phyloP scores from a whole-genome alignment of 2,329 filamentous ascomycete species.

The Botryotinia globosa region DNA sequence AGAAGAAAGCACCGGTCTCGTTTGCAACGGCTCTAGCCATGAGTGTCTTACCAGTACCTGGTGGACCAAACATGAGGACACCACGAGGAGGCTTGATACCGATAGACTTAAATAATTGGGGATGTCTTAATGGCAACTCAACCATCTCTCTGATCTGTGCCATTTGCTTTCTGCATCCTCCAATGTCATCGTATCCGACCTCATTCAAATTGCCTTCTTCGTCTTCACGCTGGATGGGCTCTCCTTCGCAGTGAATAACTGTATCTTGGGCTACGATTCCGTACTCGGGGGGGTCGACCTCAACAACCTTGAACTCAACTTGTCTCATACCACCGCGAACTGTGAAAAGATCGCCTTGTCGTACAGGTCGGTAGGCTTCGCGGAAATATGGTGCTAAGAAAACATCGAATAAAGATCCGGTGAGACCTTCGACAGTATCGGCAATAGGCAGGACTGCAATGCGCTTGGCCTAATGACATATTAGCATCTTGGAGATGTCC shows the following conservation, averaged over 20 bases:
- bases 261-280: conserved; percentile 99
- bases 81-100: conserved; percentile 99
- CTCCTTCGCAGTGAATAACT: conserved; percentile 97
- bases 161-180: conserved; percentile 99
- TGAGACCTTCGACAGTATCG: conserved; percentile 96
- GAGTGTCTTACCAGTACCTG: conserved; percentile 98
- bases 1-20: conserved; percentile 98
- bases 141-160: conserved; percentile 98
- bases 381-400: conserved; percentile 99
- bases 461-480: conserved; percentile 75
- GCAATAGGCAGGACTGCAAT: conserved; percentile 97
- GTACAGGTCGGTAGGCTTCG: conserved; percentile 94
- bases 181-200: conserved; percentile 98
- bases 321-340: conserved; percentile 97
- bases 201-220: conserved; percentile 99
- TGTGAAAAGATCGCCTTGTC: conserved; percentile 97
- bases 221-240: conserved; percentile 94
- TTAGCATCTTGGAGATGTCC: conserved; percentile 29
- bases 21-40: conserved; percentile 99
- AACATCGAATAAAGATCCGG: conserved; percentile 96
- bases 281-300: conserved; percentile 97
- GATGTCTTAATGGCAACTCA: conserved; percentile 92
- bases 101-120: conserved; percentile 99
- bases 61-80: conserved; percentile 94
- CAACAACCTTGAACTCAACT: conserved; percentile 99